phyloP scores from a whole-genome alignment of 2,329 filamentous ascomycete genomes.

The Apiospora phragmitis region DNA sequence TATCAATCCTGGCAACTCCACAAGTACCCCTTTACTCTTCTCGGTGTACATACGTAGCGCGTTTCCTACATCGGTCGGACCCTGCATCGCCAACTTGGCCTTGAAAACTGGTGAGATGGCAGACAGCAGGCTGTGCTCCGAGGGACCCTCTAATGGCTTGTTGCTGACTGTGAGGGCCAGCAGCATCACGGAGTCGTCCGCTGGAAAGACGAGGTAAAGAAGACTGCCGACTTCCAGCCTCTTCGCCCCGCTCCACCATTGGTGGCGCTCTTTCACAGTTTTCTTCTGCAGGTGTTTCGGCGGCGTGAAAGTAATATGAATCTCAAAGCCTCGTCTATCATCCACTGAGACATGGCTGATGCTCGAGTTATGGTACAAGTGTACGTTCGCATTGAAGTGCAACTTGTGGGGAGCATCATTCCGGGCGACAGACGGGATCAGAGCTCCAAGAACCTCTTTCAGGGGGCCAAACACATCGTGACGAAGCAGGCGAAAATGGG shows the following conservation, averaged over 20 bases:
- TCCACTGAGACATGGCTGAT: slow-evolving; percentile 34
- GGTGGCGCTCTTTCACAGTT: background rate
- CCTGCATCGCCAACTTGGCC: background rate
- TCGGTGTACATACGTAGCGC: background rate
- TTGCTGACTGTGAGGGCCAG: background rate
- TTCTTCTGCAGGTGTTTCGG: slow-evolving; percentile 44
- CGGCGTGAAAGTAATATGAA: slow-evolving; percentile 45
- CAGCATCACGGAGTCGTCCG: background rate
- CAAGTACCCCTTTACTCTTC: background rate
- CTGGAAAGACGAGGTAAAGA: background rate
- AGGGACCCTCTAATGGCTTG: background rate
- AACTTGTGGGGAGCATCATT: slow-evolving; percentile 17
- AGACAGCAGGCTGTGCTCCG: background rate
- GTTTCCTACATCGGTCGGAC: background rate
- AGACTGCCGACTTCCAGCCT: background rate
- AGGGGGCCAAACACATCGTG: slow-evolving; percentile 57
- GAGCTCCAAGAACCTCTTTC: slow-evolving; percentile 45
- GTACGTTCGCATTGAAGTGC: slow-evolving; percentile 33
- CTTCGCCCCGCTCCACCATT: background rate
- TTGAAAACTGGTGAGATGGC: background rate
- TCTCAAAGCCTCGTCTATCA: slow-evolving; percentile 40
- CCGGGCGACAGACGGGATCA: slow-evolving; percentile 35
- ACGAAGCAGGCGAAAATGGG: slow-evolving; percentile 55
- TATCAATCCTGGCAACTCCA: background rate
- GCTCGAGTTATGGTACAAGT: slow-evolving; percentile 37